Percentiles rank a stretch among this genome's conserved stretches.
Conservation (phyloP, 495 filamentous ascomycete genomes). For the Lasiosphaeria hispida region DNA sequence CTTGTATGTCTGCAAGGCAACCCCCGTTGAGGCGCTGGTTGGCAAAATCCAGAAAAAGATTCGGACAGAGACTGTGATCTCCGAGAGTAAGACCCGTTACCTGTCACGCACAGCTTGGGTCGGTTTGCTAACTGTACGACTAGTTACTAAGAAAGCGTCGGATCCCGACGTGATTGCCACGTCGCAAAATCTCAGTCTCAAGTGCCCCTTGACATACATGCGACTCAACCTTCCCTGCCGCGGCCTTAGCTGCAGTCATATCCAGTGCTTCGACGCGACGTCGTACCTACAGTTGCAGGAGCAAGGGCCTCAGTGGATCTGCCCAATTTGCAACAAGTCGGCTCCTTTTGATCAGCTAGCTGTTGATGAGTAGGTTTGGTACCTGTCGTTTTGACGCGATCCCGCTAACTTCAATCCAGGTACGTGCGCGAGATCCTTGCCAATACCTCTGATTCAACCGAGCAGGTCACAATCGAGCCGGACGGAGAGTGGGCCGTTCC, state of each 20-base stretch:
- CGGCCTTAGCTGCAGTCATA: constrained; percentile 77
- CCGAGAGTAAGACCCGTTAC: constrained; percentile 65
- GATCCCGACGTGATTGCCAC: constrained; percentile 87
- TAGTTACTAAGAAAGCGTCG: constrained; percentile 78
- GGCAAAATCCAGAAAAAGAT: constrained; percentile 69
- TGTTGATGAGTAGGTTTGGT: constrained; percentile 71
- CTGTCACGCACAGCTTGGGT: background rate
- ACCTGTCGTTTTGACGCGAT: constrained; percentile 7
- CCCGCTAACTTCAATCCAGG: constrained; percentile 42
- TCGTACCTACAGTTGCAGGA: constrained; percentile 93
- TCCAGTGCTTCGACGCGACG: constrained; percentile 92
- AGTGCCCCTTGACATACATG: constrained; percentile 85
- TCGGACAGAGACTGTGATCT: constrained; percentile 72
- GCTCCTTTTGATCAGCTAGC: constrained; percentile 77
- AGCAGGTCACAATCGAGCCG: constrained; percentile 89
- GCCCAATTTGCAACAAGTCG: constrained; percentile 85
- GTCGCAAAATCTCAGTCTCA: constrained; percentile 82
- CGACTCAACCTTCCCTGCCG: constrained; percentile 79
- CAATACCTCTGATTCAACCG: constrained; percentile 62
- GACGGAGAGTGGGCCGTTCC: constrained; percentile 71
- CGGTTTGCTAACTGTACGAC: constrained; percentile 20
- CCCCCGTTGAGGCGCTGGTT: constrained; percentile 71
- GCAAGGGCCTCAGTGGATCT: constrained; percentile 92
- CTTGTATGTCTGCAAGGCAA: constrained; percentile 69
- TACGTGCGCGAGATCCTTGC: constrained; percentile 86